Conservation (phyloP, 352 stramenopile species). For the Phytophthora ramorum region DNA sequence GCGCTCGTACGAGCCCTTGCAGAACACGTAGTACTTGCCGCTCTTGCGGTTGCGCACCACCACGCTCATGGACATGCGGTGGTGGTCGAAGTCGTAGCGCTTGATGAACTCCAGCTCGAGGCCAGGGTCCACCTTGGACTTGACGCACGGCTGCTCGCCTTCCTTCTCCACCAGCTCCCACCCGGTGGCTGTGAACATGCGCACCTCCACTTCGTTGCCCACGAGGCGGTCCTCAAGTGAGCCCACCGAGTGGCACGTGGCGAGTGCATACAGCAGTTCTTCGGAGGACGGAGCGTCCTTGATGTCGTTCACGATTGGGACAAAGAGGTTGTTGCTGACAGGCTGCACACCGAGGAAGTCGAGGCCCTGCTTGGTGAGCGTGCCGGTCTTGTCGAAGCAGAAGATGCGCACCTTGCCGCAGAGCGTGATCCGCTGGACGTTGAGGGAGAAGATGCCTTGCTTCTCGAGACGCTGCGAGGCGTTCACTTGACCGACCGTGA, state of each 20-base stretch:
- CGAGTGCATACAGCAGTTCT: conserved; percentile 43
- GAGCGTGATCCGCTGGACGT: conserved; percentile 74
- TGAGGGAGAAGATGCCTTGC: conserved; percentile 70
- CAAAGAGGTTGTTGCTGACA: conserved; percentile 22
- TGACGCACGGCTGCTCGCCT: conserved; percentile 29
- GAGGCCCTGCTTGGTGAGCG: conserved; percentile 84
- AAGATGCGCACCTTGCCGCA: conserved; percentile 82
- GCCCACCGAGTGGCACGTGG: conserved; percentile 74
- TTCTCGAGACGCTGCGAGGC: conserved; percentile 58
- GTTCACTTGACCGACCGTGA: conserved; percentile 80
- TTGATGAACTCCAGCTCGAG: conserved; percentile 68
- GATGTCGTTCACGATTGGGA: conserved; percentile 17
- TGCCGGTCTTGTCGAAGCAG: conserved; percentile 91
- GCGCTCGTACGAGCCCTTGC: conserved; percentile 79
- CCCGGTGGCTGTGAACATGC: conserved; percentile 65
- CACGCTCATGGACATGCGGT: conserved; percentile 85
- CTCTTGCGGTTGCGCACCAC: conserved; percentile 55
- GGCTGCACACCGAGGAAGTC: conserved; percentile 59
- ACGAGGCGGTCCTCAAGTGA: conserved; percentile 58
- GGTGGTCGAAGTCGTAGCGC: conserved; percentile 87
- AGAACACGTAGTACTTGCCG: conserved; percentile 57
- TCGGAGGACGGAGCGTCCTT: conserved; percentile 14
- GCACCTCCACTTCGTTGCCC: conserved; percentile 78
- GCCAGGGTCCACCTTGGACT: conserved; percentile 8
- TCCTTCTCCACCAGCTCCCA: conserved; percentile 50